Base-by-base conservation (phyloP, 257 asterid genomes). In the Pogostemon cablin region DNA sequence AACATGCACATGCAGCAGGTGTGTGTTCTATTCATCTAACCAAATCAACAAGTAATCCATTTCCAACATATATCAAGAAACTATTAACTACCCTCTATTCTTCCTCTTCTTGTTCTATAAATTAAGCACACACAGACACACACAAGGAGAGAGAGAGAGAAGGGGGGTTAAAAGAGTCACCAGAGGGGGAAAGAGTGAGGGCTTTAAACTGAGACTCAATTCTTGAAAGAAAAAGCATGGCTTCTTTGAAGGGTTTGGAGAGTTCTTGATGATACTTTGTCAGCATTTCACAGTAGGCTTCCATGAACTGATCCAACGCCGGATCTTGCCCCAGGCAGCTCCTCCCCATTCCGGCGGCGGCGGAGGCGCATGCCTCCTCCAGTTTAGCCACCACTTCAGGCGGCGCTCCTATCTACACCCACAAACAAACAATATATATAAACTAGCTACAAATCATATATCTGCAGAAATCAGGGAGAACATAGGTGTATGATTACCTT, bases 211-310 rank as follows among this genome's bases (percentile, higher is more conserved):
- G 98, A 69, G 71, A 79, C 74, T 93, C 98, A 47, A 88, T 77
- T 76, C 91, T 87, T 4, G 97, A 87, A 0, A 93, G 92, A 41
- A 90, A 93, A 82, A 88, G 78, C 97, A 90, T 93, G 78, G 98
- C 98, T 76, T 90, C 98, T 62, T 85, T 85, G 69, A 88, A 88
- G 81, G 98, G 98, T 78, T 93, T 93, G 0, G 97, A 80, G 37
- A 93, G 93, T 53, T 93, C 98, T 79, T 90, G 97, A 44, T 90
- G 96, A 64, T 90, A 93, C 55, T 93, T 93, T 0, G 55, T 81
- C 77, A 93, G 86, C 97, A 93, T 93, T 74, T 93, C 98, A 75
- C 98, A 93, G 69, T 93, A 93, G 0, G 97, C 97, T 72, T 93
- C 98, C 98, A 93, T 93, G 77, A 93, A 93, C 69, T 90, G 98